A percentile compares a stretch with the other conserved stretches of the same genome.
Conservation (phyloP, 2,329 filamentous ascomycete species). For the Lachnellula subtilissima region DNA sequence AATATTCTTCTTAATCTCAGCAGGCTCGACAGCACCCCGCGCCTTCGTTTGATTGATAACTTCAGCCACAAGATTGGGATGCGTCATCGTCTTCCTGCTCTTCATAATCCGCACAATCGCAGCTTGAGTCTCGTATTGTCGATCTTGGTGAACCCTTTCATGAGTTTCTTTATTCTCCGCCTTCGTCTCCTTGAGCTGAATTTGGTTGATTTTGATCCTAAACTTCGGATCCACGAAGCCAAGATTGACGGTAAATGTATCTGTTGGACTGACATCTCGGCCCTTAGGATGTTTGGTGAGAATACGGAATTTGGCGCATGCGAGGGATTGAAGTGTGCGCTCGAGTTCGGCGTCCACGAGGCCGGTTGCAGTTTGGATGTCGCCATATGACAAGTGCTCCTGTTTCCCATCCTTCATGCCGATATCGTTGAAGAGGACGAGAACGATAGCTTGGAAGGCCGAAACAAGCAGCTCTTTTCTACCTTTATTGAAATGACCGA, state of each 20-base stretch:
- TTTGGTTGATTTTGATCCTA: constrained; percentile 97
- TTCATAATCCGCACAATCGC: constrained; percentile 98
- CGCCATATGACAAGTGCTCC: constrained; percentile 66
- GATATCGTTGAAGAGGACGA: constrained; percentile 84
- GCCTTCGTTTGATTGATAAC: constrained; percentile 87
- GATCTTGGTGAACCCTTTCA: constrained; percentile 79
- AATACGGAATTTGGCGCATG: constrained; percentile 83
- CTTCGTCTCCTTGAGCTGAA: constrained; percentile 92
- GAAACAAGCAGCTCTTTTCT: constrained; percentile 86
- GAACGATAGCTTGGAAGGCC: constrained; percentile 85
- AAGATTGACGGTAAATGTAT: constrained; percentile 80
- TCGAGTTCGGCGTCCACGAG: constrained; percentile 74
- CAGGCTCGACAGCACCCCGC: constrained; percentile 77
- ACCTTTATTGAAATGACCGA: constrained; percentile 73
- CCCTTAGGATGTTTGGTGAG: constrained; percentile 81
- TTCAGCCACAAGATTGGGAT: constrained; percentile 83
- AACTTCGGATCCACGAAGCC: constrained; percentile 75
- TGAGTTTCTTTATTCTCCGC: constrained; percentile 94
- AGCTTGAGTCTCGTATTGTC: constrained; percentile 94
- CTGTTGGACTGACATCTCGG: constrained; percentile 69
- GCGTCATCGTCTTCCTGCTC: constrained; percentile 78
- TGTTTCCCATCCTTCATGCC: constrained; percentile 46
- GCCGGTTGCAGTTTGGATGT: constrained; percentile 70
- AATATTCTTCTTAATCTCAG: constrained; percentile 94
- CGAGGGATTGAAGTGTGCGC: constrained; percentile 89